phyloP scores from a whole-genome alignment of 2,329 filamentous ascomycete genomes.

The Didymella glomerata region DNA sequence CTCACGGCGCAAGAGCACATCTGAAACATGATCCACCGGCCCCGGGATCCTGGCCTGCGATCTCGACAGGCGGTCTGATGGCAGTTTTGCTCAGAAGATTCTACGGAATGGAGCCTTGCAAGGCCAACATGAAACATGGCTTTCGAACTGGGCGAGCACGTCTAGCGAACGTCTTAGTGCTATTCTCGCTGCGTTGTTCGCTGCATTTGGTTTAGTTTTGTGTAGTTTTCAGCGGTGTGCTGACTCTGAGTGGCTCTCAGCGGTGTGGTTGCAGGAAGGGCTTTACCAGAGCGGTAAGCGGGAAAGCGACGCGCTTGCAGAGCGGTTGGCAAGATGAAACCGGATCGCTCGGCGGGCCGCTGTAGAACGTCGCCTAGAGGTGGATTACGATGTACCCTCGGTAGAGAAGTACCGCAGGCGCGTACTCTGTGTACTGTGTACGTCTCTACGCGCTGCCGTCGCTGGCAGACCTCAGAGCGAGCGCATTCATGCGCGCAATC shows the following conservation, averaged over 20 bases:
- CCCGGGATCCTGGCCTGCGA: conserved; percentile 36
- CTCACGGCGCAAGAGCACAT: conserved; percentile 47
- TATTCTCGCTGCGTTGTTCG: conserved; percentile 30
- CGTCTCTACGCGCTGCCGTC: conserved; percentile 4
- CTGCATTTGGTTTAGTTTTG: conserved; percentile 15
- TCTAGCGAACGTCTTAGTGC: conserved; percentile 38
- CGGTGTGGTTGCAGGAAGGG: conserved; percentile 35
- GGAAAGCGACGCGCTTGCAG: conserved; percentile 47
- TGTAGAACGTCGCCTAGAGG: conserved; percentile 19
- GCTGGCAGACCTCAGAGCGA: not conserved
- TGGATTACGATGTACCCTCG: conserved; percentile 14
- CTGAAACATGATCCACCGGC: conserved; percentile 53
- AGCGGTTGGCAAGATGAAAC: conserved; percentile 51
- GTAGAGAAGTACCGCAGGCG: conserved; percentile 18
- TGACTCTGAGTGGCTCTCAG: conserved; percentile 40
- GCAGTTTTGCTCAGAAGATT: conserved; percentile 40
- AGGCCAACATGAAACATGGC: conserved; percentile 49
- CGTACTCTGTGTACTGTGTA: conserved; percentile 19
- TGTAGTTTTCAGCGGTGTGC: conserved; percentile 23
- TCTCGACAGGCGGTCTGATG: conserved; percentile 41
- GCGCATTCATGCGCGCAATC: not conserved
- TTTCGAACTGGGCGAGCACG: conserved; percentile 45
- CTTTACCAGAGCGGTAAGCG: conserved; percentile 32
- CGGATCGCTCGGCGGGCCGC: conserved; percentile 29
- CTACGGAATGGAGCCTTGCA: conserved; percentile 41